phyloP scores from a whole-genome alignment of 1,139 yeast species.

The Hyphopichia burtonii region DNA sequence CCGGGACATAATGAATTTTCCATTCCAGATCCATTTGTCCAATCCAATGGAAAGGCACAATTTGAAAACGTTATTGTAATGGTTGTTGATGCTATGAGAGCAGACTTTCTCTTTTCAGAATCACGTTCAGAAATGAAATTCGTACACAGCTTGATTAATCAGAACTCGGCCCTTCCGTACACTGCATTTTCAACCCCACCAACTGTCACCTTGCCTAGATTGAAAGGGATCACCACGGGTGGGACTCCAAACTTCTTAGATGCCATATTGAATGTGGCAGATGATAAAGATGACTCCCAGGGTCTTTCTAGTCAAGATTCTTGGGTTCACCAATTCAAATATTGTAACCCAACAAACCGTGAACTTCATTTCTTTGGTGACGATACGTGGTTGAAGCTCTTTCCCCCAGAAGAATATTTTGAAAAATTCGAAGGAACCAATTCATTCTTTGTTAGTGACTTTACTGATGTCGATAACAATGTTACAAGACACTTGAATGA shows the following conservation, averaged over 20 bases:
- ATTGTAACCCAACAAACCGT: conserved; percentile 30
- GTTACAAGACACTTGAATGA: conserved; percentile 81
- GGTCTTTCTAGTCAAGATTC: conserved; percentile 77
- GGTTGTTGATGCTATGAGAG: conserved; percentile 90
- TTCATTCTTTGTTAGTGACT: conserved; percentile 92
- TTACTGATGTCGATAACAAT: conserved; percentile 87
- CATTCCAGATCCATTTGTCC: conserved; percentile 17
- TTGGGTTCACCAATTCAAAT: conserved; percentile 72
- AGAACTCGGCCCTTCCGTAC: conserved; percentile 76
- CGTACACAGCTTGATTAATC: conserved; percentile 63
- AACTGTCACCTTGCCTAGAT: conserved; percentile 75
- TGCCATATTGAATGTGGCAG: conserved; percentile 91
- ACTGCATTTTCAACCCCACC: conserved; percentile 91
- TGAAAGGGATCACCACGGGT: conserved; percentile 80
- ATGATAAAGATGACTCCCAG: conserved; percentile 75
- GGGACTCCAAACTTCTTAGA: conserved; percentile 78
- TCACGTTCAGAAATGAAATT: conserved; percentile 57
- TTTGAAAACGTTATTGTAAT: conserved; percentile 73
- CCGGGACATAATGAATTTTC: conserved; percentile 50
- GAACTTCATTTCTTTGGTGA: conserved; percentile 85
- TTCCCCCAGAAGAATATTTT: conserved; percentile 61
- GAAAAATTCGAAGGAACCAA: conserved; percentile 78
- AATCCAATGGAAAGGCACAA: conserved; percentile 31
- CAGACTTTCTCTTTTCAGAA: conserved; percentile 78
- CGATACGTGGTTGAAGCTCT: conserved; percentile 94